Base-by-base conservation (phyloP, 2,329 filamentous ascomycete species). In the Exophiala sp. region DNA sequence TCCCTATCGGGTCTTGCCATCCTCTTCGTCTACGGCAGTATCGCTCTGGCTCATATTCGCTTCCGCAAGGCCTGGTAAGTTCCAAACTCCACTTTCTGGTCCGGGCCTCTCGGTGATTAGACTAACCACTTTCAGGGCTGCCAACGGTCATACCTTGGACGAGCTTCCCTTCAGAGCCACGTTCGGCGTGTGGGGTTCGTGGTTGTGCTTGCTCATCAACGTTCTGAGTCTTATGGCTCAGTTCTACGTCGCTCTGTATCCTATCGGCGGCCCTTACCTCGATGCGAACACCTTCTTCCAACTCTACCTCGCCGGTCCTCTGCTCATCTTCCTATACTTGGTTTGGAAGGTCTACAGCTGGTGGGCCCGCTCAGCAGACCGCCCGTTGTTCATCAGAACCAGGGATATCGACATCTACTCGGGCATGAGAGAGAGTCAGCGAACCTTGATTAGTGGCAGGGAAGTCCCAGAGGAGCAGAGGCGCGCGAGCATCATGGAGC, bases 211-310 rank as follows among this genome's bases (percentile, higher is more conserved):
- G 50, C 57, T 73, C 21, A 80, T 95, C 66, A 95, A 95, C 69
- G 50, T 77, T 18, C 69, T 91, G 35, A 82, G 95, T 24, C 76
- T 96, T 19, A 65, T 85, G 35, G 87, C 87, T 1, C 89, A 95
- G 66, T 93, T 95, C 72, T 96, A 89, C 86, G 83, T 86, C 43
- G 88, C 86, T 19, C 82, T 86, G 2, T 90, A 83, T 65, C 90
- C 90, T 3, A 76, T 93, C 43, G 78, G 73, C 22, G 56, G 54
- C 10, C 55, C 58, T 21, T 42, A 56, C 32, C 43, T 56, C 42
- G 49, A 60, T 50, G 46, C 58, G 43, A 47, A 52, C 40, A 53
- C 39, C 16, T 59, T 60, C 45, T 59, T 60, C 55, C 52, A 61
- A 47, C 49, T 53, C 40, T 60, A 58, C 49, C 56, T 61, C 29